Evolutionary conservation across 2,329 filamentous ascomycete genomes (phyloP), one percentile per base, ranked within the genome.

Genomic region (Aspergillus bombycis): DNA sequence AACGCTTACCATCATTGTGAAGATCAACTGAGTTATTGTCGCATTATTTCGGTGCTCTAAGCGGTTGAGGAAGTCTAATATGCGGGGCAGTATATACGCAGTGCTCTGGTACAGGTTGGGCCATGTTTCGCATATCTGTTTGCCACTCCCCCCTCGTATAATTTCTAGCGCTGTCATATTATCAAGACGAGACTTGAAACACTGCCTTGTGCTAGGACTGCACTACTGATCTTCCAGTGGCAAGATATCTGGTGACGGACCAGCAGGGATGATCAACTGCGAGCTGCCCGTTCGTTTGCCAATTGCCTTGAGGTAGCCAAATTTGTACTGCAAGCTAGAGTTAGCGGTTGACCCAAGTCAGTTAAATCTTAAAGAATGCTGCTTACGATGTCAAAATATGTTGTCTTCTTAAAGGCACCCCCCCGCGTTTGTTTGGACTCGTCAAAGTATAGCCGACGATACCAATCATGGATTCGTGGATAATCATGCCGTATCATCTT

Each of bases 401-500:
- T 82, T 21, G 81, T 83, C 48, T 78, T 74, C 65, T 74, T 78
- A 65, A 83, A 83, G 3, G 78, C 79, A 3, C 63, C 65, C 19
- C 75, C 75, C 6, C 77, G 76, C 6, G 80, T 82, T 61, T 71
- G 70, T 45, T 78, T 76, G 1, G 75, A 77, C 41, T 79, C 77
- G 67, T 83, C 80, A 74, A 80, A 83, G 63, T 84, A 84, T 30
- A 84, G 65, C 28, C 74, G 75, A 62, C 80, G 72, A 65, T 82
- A 71, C 82, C 82, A 84, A 34, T 75, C 74, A 64, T 83, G 77
- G 32, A 84, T 73, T 1, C 72, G 70, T 43, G 81, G 82, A 66
- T 88, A 90, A 68, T 89, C 86, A 67, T 88, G 81, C 3, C 87
- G 79, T 62, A 91, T 87, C 70, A 85, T 87, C 69, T 84, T 86